These are phyloP conservation scores for Tardiomyces digboiensis DNA, from an alignment of 1,139 yeast species.

Conservation along the genomic window DNA sequence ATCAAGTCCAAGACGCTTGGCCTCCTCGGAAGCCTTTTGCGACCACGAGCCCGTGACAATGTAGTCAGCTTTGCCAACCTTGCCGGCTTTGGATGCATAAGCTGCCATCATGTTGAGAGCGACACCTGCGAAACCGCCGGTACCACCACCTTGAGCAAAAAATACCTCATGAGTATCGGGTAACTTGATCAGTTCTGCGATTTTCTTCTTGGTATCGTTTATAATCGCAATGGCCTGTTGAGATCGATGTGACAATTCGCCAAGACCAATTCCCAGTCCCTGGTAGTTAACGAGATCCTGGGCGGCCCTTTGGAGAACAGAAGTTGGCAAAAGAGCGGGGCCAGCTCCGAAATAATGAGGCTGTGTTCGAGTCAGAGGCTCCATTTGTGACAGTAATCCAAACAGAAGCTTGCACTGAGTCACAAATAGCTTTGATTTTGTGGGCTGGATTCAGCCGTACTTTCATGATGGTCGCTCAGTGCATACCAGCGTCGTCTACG, in stretches of 20 bases:
- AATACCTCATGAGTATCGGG: constrained; percentile 94
- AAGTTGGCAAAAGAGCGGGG: constrained; percentile 84
- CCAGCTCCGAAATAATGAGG: constrained; percentile 96
- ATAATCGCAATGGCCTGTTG: constrained; percentile 70
- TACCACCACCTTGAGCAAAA: constrained; percentile 97
- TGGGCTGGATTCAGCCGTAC: too few species aligned
- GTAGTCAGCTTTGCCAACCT: constrained; percentile 75
- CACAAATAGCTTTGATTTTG: too few species aligned
- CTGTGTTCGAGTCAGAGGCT: constrained; percentile 4
- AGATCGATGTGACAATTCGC: constrained; percentile 94
- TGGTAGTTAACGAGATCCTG: constrained; percentile 64
- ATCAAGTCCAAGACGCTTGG: constrained; percentile 71
- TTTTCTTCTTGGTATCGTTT: constrained; percentile 61
- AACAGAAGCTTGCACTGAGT: too few species aligned
- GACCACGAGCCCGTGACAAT: constrained; percentile 94
- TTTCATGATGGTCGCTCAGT: too few species aligned
- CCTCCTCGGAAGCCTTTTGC: constrained; percentile 78
- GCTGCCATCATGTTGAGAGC: constrained; percentile 77
- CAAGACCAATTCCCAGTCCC: constrained; percentile 70
- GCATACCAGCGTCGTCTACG: too few species aligned
- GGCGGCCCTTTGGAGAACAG: constrained; percentile 83
- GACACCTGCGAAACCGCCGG: constrained; percentile 85
- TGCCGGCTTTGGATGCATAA: constrained; percentile 49
- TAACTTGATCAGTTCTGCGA: constrained; percentile 52
- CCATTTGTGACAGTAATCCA: neutral